Evolutionary conservation across 2,329 filamentous ascomycete genomes (phyloP).

Genomic region (Bimuria novae-zelandiae): DNA sequence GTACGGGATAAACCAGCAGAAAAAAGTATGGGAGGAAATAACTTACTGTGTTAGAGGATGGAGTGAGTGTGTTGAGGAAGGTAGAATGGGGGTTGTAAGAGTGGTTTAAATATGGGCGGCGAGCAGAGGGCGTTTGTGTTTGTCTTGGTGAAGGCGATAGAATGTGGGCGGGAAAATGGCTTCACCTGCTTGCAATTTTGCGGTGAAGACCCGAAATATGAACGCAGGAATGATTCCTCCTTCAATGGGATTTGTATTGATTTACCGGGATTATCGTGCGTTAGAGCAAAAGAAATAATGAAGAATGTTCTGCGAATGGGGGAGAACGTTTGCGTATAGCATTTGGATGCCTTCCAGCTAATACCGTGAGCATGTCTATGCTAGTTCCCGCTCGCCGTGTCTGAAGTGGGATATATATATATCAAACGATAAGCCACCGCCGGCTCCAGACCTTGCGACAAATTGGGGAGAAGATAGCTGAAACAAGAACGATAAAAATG

Average conservation of each 20-base stretch:
- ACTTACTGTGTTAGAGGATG: not conserved
- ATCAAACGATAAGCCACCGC: conserved; percentile 44
- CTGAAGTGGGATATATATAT: too few relatives aligned
- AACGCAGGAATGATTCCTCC: too few relatives aligned
- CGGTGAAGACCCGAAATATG: too few relatives aligned
- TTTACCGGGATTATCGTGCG: too few relatives aligned
- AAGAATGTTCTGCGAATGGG: too few relatives aligned
- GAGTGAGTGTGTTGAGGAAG: not conserved
- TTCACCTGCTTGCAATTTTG: too few relatives aligned
- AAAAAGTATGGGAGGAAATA: not conserved
- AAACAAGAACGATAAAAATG: conserved; percentile 34
- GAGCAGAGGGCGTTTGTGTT: not conserved
- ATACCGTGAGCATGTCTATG: too few relatives aligned
- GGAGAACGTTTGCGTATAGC: too few relatives aligned
- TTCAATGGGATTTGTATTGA: too few relatives aligned
- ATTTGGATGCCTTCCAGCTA: too few relatives aligned
- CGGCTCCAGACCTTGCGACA: conserved; percentile 48
- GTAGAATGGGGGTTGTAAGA: not conserved
- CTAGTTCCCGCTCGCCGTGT: too few relatives aligned
- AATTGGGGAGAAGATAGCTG: conserved; percentile 42
- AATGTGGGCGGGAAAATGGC: not conserved
- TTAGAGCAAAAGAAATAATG: too few relatives aligned
- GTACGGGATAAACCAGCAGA: not conserved
- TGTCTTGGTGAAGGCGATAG: not conserved
- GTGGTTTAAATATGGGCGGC: not conserved